A percentile compares a stretch with the other conserved stretches of the same genome.
phyloP scores from a whole-genome alignment of 2,329 filamentous ascomycete genomes.

The Monosporascus cannonballus region DNA sequence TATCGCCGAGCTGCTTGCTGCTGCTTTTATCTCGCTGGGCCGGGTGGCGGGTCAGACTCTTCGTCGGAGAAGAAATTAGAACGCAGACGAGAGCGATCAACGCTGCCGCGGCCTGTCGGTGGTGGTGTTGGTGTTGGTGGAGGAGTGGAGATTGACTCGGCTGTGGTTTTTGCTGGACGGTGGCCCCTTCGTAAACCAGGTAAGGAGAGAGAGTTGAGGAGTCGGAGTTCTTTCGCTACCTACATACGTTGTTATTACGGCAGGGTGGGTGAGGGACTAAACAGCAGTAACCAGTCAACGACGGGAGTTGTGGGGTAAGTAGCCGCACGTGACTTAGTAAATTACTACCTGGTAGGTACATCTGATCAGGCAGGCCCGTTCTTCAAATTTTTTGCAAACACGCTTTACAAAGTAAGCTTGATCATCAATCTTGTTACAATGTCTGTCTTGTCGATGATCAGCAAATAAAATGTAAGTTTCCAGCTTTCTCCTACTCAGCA shows the following conservation, averaged over 20 bases:
- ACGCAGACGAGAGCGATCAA: neutral
- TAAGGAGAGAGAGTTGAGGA: constrained; percentile 1
- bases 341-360: neutral
- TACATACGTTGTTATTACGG: neutral
- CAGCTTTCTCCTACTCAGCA: neutral
- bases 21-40: too few species aligned
- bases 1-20: too few species aligned
- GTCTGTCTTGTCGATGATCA: too few species aligned
- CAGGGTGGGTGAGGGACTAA: neutral
- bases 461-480: too few species aligned
- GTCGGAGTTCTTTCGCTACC: neutral
- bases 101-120: neutral
- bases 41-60: neutral
- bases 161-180: neutral
- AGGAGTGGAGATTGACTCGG: constrained; percentile 1
- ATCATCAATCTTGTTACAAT: constrained; percentile 4
- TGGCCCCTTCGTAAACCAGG: neutral
- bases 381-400: neutral
- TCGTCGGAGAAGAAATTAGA: neutral
- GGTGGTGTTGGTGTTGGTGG: neutral
- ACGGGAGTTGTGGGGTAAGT: neutral
- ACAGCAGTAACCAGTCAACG: neutral
- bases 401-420: neutral
- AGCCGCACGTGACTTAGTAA: neutral
- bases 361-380: neutral